Conservation (phyloP, 148 eudicot genomes). For the Rhododendron kiyosumense region DNA sequence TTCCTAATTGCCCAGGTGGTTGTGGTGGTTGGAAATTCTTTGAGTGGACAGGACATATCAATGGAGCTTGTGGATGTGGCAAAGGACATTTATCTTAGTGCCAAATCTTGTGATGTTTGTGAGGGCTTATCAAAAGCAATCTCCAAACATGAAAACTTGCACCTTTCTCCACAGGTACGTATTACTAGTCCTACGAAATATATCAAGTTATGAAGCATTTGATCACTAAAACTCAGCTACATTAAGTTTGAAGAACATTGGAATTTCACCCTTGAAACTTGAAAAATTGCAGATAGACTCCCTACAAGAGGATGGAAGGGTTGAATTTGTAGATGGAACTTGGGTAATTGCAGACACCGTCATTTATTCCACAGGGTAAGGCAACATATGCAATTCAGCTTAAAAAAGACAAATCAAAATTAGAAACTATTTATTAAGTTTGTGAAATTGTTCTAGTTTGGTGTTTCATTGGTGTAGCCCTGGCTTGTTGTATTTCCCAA, state of each 20-base stretch:
- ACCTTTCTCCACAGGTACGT: constrained; percentile 55
- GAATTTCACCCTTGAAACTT: not conserved
- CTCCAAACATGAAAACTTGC: constrained; percentile 43
- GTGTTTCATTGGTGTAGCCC: not conserved
- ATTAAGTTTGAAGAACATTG: not conserved
- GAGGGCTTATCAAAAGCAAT: constrained; percentile 61
- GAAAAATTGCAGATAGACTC: constrained; percentile 43
- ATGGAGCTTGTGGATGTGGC: constrained; percentile 71
- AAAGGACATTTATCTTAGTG: constrained; percentile 57
- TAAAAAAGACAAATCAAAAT: not conserved
- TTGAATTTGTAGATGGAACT: constrained; percentile 53
- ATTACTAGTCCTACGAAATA: not conserved
- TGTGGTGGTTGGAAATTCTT: constrained; percentile 69
- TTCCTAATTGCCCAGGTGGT: constrained; percentile 38
- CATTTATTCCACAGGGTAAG: constrained; percentile 76
- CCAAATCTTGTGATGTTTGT: constrained; percentile 42
- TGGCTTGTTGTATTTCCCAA: not conserved
- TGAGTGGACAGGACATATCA: constrained; percentile 72
- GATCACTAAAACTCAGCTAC: not conserved
- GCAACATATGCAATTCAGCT: not conserved
- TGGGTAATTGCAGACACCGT: constrained; percentile 54
- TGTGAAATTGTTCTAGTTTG: not conserved
- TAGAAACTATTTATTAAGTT: not conserved
- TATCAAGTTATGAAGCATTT: no score
- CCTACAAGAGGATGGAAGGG: constrained; percentile 51